Conservation (phyloP, 2,329 filamentous ascomycete genomes). For the Trichoderma sp. region DNA sequence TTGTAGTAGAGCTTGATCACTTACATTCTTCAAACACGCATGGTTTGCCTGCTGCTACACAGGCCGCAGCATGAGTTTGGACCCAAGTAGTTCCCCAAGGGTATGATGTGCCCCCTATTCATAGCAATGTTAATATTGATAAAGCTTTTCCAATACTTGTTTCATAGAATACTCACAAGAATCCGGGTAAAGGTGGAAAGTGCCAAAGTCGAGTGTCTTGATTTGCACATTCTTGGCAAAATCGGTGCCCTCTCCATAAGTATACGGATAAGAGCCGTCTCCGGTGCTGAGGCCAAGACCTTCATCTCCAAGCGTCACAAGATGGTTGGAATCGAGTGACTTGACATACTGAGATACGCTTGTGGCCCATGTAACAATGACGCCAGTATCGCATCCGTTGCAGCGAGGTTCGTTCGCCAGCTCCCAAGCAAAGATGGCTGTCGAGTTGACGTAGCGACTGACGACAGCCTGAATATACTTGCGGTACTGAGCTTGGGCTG, state of each 20-base stretch:
- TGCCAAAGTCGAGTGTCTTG: slow-evolving; percentile 49
- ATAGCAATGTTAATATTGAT: neutral
- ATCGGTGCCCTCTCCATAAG: slow-evolving; percentile 48
- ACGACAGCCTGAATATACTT: slow-evolving; percentile 49
- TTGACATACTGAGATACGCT: slow-evolving; percentile 56
- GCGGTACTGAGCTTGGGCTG: slow-evolving; percentile 54
- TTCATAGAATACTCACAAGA: slow-evolving; percentile 26
- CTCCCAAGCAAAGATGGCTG: slow-evolving; percentile 53
- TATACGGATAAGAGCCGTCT: slow-evolving; percentile 53
- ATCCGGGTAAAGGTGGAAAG: slow-evolving; percentile 33
- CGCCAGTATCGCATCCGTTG: slow-evolving; percentile 21
- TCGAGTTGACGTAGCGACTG: slow-evolving; percentile 44
- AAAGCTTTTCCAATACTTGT: too few species aligned
- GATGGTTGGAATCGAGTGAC: slow-evolving; percentile 57
- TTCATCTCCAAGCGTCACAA: slow-evolving; percentile 63
- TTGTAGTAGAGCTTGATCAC: neutral
- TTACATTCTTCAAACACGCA: slow-evolving; percentile 36
- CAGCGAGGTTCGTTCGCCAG: slow-evolving; percentile 33
- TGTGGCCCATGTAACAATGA: slow-evolving; percentile 53
- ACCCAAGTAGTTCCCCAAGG: slow-evolving; percentile 24
- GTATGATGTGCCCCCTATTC: slow-evolving; percentile 21
- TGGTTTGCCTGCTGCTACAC: slow-evolving; percentile 29
- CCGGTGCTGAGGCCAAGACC: slow-evolving; percentile 42
- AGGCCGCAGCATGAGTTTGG: slow-evolving; percentile 29
- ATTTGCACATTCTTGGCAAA: slow-evolving; percentile 52